Percentiles rank a stretch among this genome's conserved stretches.
Conservation (phyloP, 495 filamentous ascomycete species). For the Thozetella sp. region DNA sequence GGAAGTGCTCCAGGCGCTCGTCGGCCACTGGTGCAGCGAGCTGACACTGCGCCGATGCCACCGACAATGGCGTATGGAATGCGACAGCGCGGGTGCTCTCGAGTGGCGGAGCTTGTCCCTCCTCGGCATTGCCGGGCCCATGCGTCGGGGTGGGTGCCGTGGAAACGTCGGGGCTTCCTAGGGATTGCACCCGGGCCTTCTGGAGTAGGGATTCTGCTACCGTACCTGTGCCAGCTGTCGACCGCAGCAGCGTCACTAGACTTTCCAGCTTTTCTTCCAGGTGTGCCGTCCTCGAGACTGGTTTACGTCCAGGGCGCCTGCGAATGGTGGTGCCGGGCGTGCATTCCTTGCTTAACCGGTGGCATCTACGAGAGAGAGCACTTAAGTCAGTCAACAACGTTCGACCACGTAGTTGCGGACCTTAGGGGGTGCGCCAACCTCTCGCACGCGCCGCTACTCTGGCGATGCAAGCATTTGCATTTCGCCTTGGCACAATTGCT, state of each 20-base stretch:
- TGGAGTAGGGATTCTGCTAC: constrained; percentile 1
- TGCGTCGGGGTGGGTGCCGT: not conserved
- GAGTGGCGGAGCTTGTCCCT: not conserved
- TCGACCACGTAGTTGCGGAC: not conserved
- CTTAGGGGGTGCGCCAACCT: not conserved
- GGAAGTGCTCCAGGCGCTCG: constrained; percentile 23
- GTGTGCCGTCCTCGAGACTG: not conserved
- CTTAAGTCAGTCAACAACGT: not conserved
- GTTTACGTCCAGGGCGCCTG: not conserved
- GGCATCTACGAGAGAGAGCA: not conserved
- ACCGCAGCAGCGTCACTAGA: constrained; percentile 24
- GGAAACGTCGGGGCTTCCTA: not conserved
- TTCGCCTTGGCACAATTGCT: not conserved
- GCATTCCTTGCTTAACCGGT: not conserved
- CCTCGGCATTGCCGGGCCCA: not conserved
- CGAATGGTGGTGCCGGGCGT: not conserved
- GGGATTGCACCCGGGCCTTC: not conserved
- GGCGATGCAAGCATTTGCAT: not conserved
- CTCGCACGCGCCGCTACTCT: not conserved
- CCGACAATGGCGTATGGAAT: not conserved
- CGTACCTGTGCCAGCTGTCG: constrained; percentile 16
- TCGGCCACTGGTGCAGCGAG: constrained; percentile 23
- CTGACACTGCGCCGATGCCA: not conserved
- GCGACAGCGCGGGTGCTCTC: not conserved
- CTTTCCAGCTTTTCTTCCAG: constrained; percentile 18